Evolutionary conservation across 768 basidiomycete species (phyloP).

Genomic region (Steccherinum ochraceum): DNA sequence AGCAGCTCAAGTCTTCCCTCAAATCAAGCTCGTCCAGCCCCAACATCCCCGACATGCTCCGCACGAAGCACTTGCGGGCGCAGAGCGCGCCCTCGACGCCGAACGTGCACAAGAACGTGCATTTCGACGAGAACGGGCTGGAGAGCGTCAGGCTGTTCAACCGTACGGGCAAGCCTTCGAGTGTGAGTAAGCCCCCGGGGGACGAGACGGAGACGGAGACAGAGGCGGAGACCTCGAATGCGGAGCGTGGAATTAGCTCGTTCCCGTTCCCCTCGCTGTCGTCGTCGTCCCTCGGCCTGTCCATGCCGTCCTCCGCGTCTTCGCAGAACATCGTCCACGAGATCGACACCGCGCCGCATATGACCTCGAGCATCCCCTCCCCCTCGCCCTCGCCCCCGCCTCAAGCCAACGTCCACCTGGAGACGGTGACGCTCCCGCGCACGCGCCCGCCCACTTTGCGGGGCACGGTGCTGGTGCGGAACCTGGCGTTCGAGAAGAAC

Average conservation of each 20-base stretch:
- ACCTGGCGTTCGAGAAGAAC: constrained; percentile 81
- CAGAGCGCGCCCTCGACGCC: constrained; percentile 63
- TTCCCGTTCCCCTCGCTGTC: constrained; percentile 16
- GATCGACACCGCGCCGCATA: constrained; percentile 27
- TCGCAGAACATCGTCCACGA: constrained; percentile 15
- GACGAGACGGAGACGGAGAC: constrained; percentile 39
- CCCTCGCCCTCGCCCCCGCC: constrained; percentile 26
- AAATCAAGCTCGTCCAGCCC: constrained; percentile 55
- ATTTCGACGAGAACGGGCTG: constrained; percentile 65
- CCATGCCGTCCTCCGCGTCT: not conserved
- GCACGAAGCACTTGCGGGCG: constrained; percentile 28
- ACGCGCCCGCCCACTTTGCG: constrained; percentile 39
- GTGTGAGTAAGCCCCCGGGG: constrained; percentile 44
- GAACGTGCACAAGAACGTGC: constrained; percentile 68
- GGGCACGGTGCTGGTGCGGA: constrained; percentile 79
- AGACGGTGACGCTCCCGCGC: constrained; percentile 31
- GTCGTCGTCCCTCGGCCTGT: constrained; percentile 10
- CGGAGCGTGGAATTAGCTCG: constrained; percentile 5
- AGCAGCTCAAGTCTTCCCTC: constrained; percentile 81
- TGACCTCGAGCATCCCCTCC: constrained; percentile 33
- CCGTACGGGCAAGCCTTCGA: constrained; percentile 65
- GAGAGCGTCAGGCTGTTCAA: constrained; percentile 58
- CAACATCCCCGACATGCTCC: constrained; percentile 30
- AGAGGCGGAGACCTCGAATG: constrained; percentile 23
- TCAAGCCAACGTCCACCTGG: constrained; percentile 30